Evolutionary conservation across 169 alveolate species (phyloP), one percentile per base, ranked within the genome.

Genomic region (Plasmodium adleri): DNA sequence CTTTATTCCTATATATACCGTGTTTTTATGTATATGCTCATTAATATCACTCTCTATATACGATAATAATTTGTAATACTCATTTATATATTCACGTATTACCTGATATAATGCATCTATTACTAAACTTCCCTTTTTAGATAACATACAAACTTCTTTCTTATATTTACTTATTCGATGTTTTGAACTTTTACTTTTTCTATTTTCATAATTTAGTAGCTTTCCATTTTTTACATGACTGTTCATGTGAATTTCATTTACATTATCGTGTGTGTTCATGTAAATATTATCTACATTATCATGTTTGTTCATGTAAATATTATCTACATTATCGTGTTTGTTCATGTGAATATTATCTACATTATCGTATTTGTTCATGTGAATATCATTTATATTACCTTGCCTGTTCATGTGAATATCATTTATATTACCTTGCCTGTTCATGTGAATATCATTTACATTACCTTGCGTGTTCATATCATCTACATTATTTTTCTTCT

Each of bases 21-120:
- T 83, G 12, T 83, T 83, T 10, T 83, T 83, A 62, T 83, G 91
- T 8, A 83, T 83, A 60, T 83, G 91, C 22, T 83, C 91, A 17
- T 83, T 83, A 6, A 83, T 67, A 47, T 83, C 91, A 68, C 91
- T 83, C 15, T 83, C 91, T 4, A 83, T 54, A 17, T 83, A 47
- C 6, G 91, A 83, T 58, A 83, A 32, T 54, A 83, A 47, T 26
- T 83, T 83, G 50, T 83, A 83, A 43, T 83, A 83, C 59, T 83
- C 91, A 24, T 83, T 83, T 1, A 83, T 54, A 26, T 83, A 83
- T 15, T 83, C 85, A 3, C 91, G 43, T 5, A 83, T 62, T 12
- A 83, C 56, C 47, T 83, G 91, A 49, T 83, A 49, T 45, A 83
- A 50, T 13, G 91, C 91, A 32, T 83, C 91, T 13, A 83, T 56